Evolutionary conservation across 805 yeast genomes (phyloP).

Genomic region (Ogataea haglerorum): DNA sequence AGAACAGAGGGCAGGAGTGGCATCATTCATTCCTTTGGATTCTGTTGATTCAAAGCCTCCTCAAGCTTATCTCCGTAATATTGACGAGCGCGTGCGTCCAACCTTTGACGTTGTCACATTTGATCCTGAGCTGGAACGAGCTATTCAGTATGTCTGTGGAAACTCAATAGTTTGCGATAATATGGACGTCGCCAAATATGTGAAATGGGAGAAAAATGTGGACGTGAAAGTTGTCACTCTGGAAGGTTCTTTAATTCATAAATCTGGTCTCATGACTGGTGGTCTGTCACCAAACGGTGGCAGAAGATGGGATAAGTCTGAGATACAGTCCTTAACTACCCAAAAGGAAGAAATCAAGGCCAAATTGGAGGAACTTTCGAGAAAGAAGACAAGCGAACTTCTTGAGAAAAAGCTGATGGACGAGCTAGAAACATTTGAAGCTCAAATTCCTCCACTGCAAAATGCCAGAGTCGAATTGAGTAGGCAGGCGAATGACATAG

Average conservation of each 20-base stretch:
- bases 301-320: constrained; percentile 70
- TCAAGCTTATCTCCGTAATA: constrained; percentile 50
- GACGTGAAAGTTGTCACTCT: constrained; percentile 70
- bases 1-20: constrained; percentile 80
- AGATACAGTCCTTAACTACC: constrained; percentile 50
- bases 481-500: constrained; percentile 30
- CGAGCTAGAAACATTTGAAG: constrained; percentile 48
- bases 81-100: constrained; percentile 58
- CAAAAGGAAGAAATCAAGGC: constrained; percentile 49
- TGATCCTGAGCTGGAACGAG: constrained; percentile 66
- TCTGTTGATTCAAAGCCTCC: constrained; percentile 59
- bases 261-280: constrained; percentile 90
- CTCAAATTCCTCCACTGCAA: constrained; percentile 28
- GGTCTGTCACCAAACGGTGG: constrained; percentile 58
- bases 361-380: constrained; percentile 41
- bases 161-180: constrained; percentile 75
- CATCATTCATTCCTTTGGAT: constrained; percentile 86
- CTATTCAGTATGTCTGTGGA: constrained; percentile 77
- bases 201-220: constrained; percentile 63
- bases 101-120: constrained; percentile 69
- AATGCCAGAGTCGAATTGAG: constrained; percentile 25
- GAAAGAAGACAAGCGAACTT: constrained; percentile 49
- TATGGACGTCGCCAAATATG: constrained; percentile 60
- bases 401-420: constrained; percentile 55
- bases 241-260: constrained; percentile 81